Conservation (phyloP, 2,329 filamentous ascomycete genomes). For the Colletotrichum paranaense region DNA sequence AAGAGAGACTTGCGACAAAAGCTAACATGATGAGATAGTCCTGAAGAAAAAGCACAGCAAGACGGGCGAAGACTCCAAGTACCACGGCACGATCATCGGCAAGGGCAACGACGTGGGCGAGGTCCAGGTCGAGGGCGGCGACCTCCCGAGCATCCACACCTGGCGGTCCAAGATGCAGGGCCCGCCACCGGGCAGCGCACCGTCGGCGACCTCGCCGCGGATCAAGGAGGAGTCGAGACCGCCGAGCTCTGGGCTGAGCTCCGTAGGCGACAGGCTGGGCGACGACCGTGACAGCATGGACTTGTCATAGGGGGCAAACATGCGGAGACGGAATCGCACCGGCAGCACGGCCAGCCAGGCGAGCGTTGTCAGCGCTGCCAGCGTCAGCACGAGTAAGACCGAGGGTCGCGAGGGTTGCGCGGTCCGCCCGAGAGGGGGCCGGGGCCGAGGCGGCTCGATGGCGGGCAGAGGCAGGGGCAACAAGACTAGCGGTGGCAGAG, state of each 20-base stretch:
- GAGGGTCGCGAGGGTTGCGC: background rate
- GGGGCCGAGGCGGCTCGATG: background rate
- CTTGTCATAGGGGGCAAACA: slow-evolving; percentile 45
- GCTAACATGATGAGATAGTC: slow-evolving; percentile 55
- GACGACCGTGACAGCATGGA: slow-evolving; percentile 60
- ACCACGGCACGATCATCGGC: slow-evolving; percentile 85
- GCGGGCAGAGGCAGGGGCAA: background rate
- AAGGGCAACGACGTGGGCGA: slow-evolving; percentile 74
- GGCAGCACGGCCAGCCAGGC: background rate
- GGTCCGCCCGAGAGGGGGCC: background rate
- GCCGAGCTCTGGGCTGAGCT: slow-evolving; percentile 67
- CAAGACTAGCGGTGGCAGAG: background rate
- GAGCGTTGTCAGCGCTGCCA: background rate
- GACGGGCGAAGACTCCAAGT: slow-evolving; percentile 86
- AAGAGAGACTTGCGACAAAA: background rate
- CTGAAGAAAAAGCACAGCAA: slow-evolving; percentile 95
- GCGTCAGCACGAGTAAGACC: background rate
- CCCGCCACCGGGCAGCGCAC: slow-evolving; percentile 37
- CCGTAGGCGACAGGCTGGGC: slow-evolving; percentile 61
- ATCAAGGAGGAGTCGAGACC: slow-evolving; percentile 52
- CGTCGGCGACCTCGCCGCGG: slow-evolving; percentile 30
- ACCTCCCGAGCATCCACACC: slow-evolving; percentile 72
- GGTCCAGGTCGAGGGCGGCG: slow-evolving; percentile 82
- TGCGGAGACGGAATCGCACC: background rate
- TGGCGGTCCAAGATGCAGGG: slow-evolving; percentile 65